Evolutionary conservation across 148 eudicot species (phyloP), one percentile per base, ranked within the genome.

Genomic region (Rhododendron kiyosumense): DNA sequence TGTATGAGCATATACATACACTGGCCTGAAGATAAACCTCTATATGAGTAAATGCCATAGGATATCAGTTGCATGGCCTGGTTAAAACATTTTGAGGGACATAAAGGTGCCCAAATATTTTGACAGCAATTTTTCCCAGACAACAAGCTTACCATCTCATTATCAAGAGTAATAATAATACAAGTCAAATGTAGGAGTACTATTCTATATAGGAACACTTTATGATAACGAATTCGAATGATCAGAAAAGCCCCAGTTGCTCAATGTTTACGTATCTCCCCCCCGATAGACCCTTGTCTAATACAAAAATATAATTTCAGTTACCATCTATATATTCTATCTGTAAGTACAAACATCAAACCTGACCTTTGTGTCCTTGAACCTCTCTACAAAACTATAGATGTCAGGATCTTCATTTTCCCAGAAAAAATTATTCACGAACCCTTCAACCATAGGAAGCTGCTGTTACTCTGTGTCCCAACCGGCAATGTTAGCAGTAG

Each of bases 401-500:
- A 84, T 5, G 41, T 7, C 81, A 73, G 79, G 57, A 74, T 51
- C 77, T 9, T 54, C 73, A 74, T 22, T 22, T 75, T 7, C 34
- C 36, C 13, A 14, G n/a, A 11, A 84, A 26, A 28, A 73, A 22
- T n/a, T 28, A 46, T 73, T 71, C 46, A 22, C 13, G 69, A 32
- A 28, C 38, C n/a, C 86, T 82, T 83, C 78, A 61, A 79, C 49
- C 46, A 77, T 9, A 38, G 20, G 32, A 57, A 57, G 41, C 45
- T 59, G 41, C 45, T 41, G 71, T 87, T 87, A 90, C 26, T 86
- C 80, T 57, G 88, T 61, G 82, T 88, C 90, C 95, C 95, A 93
- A 76, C 91, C 87, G 0, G 95, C 92, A 90, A 93, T 90, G 90
- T 93, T 91, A 52, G 91, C 92, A 34, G 95, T 93, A 87, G 95